Evolutionary conservation across 2,329 filamentous ascomycete species (phyloP).

Genomic region (Monosporascus sp.): DNA sequence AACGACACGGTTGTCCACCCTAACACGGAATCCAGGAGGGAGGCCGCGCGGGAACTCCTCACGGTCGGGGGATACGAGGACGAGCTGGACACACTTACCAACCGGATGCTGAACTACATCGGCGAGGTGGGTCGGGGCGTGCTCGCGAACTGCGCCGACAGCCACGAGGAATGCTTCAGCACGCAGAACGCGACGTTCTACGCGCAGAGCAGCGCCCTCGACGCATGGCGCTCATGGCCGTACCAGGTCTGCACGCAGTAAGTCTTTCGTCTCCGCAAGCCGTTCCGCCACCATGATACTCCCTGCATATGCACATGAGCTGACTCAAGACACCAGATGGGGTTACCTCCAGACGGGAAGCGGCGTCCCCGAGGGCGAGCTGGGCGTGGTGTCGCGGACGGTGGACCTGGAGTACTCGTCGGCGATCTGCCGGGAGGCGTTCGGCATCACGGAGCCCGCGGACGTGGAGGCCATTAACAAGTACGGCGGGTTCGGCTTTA

Average conservation of each 20-base stretch:
- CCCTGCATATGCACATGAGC: background rate
- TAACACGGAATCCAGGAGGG: slow-evolving; percentile 30
- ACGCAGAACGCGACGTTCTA: slow-evolving; percentile 31
- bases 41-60: slow-evolving; percentile 35
- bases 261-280: slow-evolving; percentile 14
- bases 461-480: slow-evolving; percentile 67
- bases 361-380: slow-evolving; percentile 56
- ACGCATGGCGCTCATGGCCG: slow-evolving; percentile 42
- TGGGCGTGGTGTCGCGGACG: slow-evolving; percentile 67
- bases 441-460: slow-evolving; percentile 62
- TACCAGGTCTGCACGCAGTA: slow-evolving; percentile 54
- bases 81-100: slow-evolving; percentile 33
- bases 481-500: slow-evolving; percentile 68
- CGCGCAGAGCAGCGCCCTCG: slow-evolving; percentile 29
- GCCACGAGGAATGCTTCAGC: slow-evolving; percentile 34
- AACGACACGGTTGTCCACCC: slow-evolving; percentile 37
- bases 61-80: slow-evolving; percentile 34
- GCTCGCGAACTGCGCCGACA: slow-evolving; percentile 15
- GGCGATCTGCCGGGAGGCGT: slow-evolving; percentile 59
- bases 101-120: slow-evolving; percentile 47
- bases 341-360: slow-evolving; percentile 73
- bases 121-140: slow-evolving; percentile 34
- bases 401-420: slow-evolving; percentile 59
- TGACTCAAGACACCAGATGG: slow-evolving; percentile 48
- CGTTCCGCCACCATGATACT: too few species aligned